phyloP scores from a whole-genome alignment of 176 grass and related monocot species.

The Hordeum marinum region DNA sequence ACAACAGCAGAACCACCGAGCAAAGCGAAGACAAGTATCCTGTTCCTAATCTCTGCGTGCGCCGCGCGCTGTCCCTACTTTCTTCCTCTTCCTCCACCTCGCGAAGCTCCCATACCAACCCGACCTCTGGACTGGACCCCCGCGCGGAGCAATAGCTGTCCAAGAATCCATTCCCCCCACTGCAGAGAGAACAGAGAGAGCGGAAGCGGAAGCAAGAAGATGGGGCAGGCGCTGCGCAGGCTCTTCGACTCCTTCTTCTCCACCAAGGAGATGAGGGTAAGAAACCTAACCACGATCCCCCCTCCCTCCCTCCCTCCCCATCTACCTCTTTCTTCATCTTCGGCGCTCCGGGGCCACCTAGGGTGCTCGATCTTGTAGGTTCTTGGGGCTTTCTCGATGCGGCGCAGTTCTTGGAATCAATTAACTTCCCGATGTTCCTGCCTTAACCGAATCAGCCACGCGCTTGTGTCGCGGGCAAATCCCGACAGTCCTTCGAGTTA shows the following conservation, averaged over 20 bases:
- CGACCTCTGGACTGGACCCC: background rate
- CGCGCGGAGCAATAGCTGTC: conserved; percentile 1
- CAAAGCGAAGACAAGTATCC: background rate
- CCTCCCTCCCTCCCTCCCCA: background rate
- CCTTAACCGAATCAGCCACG: background rate
- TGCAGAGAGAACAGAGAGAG: background rate
- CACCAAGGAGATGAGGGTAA: conserved; percentile 90
- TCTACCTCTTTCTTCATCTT: too few species aligned
- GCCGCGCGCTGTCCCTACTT: background rate
- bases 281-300: background rate
- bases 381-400: background rate
- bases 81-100: background rate
- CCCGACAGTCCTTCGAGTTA: background rate
- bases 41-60: background rate
- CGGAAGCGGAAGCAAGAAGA: conserved; percentile 4
- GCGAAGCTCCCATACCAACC: background rate
- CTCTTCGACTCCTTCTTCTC: conserved; percentile 94
- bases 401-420: background rate
- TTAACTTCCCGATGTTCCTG: background rate
- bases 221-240: conserved; percentile 89
- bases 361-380: background rate
- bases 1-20: background rate
- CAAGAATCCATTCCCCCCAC: background rate
- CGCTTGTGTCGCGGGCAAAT: background rate
- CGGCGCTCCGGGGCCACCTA: background rate